Evolutionary conservation across 192 early-diverging fungal genomes (phyloP), one percentile per base, ranked within the genome.

Genomic region (Rhizophagus sp.): DNA sequence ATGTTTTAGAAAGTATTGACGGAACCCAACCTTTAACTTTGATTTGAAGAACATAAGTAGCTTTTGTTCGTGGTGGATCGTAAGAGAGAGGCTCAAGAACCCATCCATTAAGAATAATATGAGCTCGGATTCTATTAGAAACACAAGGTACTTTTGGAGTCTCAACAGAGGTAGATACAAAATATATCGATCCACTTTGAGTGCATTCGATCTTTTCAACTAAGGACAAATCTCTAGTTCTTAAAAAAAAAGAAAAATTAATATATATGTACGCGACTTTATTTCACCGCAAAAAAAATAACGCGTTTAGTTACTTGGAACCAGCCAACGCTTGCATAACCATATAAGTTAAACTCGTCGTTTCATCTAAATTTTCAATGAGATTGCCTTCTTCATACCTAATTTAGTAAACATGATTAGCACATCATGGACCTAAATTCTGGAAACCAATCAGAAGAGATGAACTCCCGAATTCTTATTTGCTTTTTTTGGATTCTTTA

Each of bases 31-130:
- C 87, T 61, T 86, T 82, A 66, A 87, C 81, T 30, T 83, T 84
- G 17, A 85, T 86, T 79, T 90, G 89, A 50, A 90, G 83, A 22
- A 90, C 82, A 81, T 85, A 90, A 7, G 81, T 88, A 33, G 89
- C 83, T 80, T 85, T 87, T n/a, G 88, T 90, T 39, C 84, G 81
- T 17, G 87, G 88, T 4, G 87, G 86, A 49, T 84, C 81, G 19
- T 80, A 81, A 39, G 82, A 72, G 5, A 90, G 13, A 25, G 89
- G 88, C 63, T 89, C 87, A 17, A 90, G 82, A 66, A 90, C 85
- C 89, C 89, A 90, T 22, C 89, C 89, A 78, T 88, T 85, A 24
- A 90, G 79, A 82, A 83, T 76, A 57, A 90, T 82, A 5, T 87
- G 75, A 7, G 84, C 81, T 52, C 89, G 79, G 22, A 82, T 85